Conservation (phyloP, 139 green algal species). For the Coelastrella sp. region DNA sequence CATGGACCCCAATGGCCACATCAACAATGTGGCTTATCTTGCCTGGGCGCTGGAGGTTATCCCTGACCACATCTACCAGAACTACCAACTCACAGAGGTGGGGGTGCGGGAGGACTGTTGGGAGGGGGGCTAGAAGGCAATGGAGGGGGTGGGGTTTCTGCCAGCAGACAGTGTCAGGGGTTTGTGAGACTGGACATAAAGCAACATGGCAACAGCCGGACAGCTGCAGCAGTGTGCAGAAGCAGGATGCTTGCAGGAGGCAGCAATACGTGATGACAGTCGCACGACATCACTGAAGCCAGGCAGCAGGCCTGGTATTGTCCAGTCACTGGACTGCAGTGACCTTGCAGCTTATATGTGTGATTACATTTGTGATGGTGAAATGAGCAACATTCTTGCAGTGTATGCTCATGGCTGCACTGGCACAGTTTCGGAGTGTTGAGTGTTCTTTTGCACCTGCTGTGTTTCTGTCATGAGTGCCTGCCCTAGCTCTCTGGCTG, state of each 20-base stretch:
- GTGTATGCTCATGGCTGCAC: too few relatives aligned
- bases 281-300: too few relatives aligned
- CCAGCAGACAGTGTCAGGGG: not conserved
- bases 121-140: not conserved
- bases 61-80: conserved; percentile 74
- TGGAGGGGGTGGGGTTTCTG: not conserved
- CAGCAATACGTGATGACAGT: too few relatives aligned
- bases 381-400: too few relatives aligned
- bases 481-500: not conserved
- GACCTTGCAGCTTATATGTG: too few relatives aligned
- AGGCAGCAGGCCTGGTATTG: too few relatives aligned
- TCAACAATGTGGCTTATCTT: conserved; percentile 98
- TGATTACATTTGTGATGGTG: too few relatives aligned
- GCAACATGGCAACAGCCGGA: not conserved
- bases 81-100: conserved; percentile 78
- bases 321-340: too few relatives aligned
- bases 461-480: too few relatives aligned
- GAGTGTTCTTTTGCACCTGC: too few relatives aligned
- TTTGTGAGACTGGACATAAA: too few relatives aligned
- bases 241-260: not conserved
- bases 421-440: too few relatives aligned
- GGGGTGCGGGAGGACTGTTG: not conserved
- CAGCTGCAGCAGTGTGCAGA: not conserved
- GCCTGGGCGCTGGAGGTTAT: conserved; percentile 92
- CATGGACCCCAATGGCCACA: conserved; percentile 98